phyloP scores from a whole-genome alignment of 202 grass and related monocot genomes.

The Eragrostis tef region DNA sequence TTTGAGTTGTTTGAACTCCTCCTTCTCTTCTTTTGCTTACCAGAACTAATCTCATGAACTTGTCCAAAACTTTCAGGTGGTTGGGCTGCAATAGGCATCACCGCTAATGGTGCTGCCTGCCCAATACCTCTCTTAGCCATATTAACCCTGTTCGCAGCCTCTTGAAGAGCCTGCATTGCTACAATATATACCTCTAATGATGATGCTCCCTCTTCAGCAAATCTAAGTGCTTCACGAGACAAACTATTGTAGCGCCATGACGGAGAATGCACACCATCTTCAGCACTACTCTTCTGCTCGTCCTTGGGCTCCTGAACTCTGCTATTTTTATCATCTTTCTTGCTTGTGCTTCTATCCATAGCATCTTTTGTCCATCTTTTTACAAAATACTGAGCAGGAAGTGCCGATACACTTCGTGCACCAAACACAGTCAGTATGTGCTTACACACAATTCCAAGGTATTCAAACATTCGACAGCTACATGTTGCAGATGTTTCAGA shows the following conservation, averaged over 20 bases:
- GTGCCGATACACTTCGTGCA: slow-evolving; percentile 45
- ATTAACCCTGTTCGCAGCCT: slow-evolving; percentile 66
- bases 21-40: slow-evolving; percentile 55
- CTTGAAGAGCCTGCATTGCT: slow-evolving; percentile 66
- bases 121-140: slow-evolving; percentile 62
- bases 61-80: slow-evolving; percentile 51
- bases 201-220: slow-evolving; percentile 67
- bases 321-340: slow-evolving; percentile 45
- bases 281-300: slow-evolving; percentile 59
- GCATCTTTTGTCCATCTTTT: slow-evolving; percentile 70
- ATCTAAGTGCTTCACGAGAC: slow-evolving; percentile 63
- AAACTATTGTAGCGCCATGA: slow-evolving; percentile 69
- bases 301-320: slow-evolving; percentile 54
- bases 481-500: slow-evolving; percentile 50
- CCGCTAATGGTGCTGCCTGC: slow-evolving; percentile 53
- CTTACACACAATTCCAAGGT: slow-evolving; percentile 61
- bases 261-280: slow-evolving; percentile 67
- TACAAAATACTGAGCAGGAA: slow-evolving; percentile 62
- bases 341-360: slow-evolving; percentile 46
- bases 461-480: slow-evolving; percentile 65
- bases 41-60: slow-evolving; percentile 37
- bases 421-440: slow-evolving; percentile 60
- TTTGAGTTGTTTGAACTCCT: slow-evolving; percentile 57
- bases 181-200: slow-evolving; percentile 62
- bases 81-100: slow-evolving; percentile 59